Evolutionary conservation across 345 rosid species (phyloP), one percentile per base, ranked within the genome.

Genomic region (Heritiera fomes): DNA sequence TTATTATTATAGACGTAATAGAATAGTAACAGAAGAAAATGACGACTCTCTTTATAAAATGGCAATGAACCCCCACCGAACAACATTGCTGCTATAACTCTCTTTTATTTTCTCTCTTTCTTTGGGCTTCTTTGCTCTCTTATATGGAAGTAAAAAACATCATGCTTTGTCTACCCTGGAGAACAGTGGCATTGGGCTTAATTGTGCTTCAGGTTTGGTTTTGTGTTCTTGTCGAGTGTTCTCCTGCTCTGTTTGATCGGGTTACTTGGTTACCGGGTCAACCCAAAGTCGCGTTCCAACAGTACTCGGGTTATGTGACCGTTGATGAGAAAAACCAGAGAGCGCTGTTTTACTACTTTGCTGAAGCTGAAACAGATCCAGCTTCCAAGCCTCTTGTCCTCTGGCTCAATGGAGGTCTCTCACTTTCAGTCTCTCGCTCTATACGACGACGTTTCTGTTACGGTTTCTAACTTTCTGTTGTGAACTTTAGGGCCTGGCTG

Each of bases 341-440:
- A 73, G 97, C 94, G 69, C 87, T 95, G 84, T 95, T 95, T 84
- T 96, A 96, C 88, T 96, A 96, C 93, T 91, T 96, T 17, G 95
- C 90, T 50, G 99, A 96, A 81, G 95, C 99, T 53, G 95, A 92
- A 88, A 71, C 64, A 50, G 88, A 96, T 63, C 95, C 94, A 7
- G 79, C 82, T 83, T 87, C 94, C 74, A 96, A 89, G 80, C 98
- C 98, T 65, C 96, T 96, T 32, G 97, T 96, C 65, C 98, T 96
- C 70, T 96, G 98, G 99, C 92, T 96, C 77, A 96, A 96, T 75
- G 99, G 99, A 90, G 99, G 99, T 95, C 70, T 43, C 18, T 18
- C 52, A 64, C 28, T 12, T 41, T 32, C 45, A 34, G 13, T 32
- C 68, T 68, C 32, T 45, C 55, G 23, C 38, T n/a, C 38, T 47